Base-by-base conservation (phyloP, 2,329 filamentous ascomycete species). In the Zymoseptoria brevis region DNA sequence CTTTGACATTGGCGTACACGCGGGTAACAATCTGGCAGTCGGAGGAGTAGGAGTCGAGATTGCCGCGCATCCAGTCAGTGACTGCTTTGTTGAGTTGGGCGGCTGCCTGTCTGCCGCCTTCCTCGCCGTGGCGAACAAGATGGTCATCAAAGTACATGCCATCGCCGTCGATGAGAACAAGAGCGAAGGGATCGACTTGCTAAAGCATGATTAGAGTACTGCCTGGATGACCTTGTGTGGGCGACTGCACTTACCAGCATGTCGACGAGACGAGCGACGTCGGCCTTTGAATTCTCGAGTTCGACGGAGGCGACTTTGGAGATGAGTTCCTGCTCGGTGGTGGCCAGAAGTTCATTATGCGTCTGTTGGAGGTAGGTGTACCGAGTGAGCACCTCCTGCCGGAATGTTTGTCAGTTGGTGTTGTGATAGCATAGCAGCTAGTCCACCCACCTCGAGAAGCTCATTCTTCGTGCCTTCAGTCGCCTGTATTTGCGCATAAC, bases 101-200 rank as follows among this genome's bases (percentile, higher is more conserved):
- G 1, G 83, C 83, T 16, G 82, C 83, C 53, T 73, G 76, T 59
- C 78, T 77, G 8, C 84, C 84, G 13, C 84, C 84, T 2, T 82
- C 77, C 50, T 77, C 75, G 6, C 70, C 70, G 13, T 65, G 65
- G 21, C 60, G 60, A 11, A 73, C 59, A n/a, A 71, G 63, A 22
- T 58, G 55, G 29, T 63, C 62, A 52, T 65, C 65, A 60, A 73
- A 72, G 52, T 80, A 68, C 64, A 86, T 84, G 54, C 80, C 81
- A 68, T 87, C 82, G 19, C 83, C 84, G 60, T 87, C 84, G 19
- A 87, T 74, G 1, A 87, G 73, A 16, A 86, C 79, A 2, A 86
- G 73, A 3, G 83, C 80, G 64, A 85, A 86, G 0, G 83, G 79
- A 60, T 82, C 81, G 26, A 78, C 77, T 22, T 81, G 72, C 71